Evolutionary conservation across 108 stramenopile genomes (phyloP).

Genomic region (Epipyxis sp.): DNA sequence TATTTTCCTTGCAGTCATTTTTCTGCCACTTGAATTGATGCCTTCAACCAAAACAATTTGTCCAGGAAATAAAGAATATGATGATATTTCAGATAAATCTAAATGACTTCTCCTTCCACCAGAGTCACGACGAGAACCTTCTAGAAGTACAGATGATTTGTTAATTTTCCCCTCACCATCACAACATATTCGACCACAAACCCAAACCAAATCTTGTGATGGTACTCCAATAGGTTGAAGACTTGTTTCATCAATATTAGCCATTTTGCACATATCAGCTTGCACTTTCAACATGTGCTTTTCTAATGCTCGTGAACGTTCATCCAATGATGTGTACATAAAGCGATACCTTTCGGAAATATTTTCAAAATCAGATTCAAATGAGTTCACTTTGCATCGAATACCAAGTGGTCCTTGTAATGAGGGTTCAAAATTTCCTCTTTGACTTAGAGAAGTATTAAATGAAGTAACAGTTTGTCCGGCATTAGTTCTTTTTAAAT

Average conservation of each 20-base stretch:
- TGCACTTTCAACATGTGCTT: slow-evolving; percentile 49
- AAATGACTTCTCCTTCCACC: slow-evolving; percentile 75
- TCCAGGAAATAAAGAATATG: slow-evolving; percentile 86
- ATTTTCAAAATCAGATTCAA: slow-evolving; percentile 11
- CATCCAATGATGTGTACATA: slow-evolving; percentile 85
- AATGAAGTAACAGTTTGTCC: not conserved
- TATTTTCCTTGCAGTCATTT: slow-evolving; percentile 67
- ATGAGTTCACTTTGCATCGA: not conserved
- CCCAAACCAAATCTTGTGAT: slow-evolving; percentile 70
- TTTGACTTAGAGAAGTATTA: not conserved
- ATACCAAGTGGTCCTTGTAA: not conserved
- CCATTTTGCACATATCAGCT: slow-evolving; percentile 7
- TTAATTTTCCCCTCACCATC: slow-evolving; percentile 87
- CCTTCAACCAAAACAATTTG: slow-evolving; percentile 92
- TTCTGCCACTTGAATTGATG: slow-evolving; percentile 74
- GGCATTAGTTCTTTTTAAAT: not conserved
- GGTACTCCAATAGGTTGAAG: slow-evolving; percentile 80
- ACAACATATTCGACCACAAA: slow-evolving; percentile 76
- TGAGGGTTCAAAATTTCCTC: not conserved
- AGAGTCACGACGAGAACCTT: slow-evolving; percentile 76
- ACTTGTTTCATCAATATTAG: slow-evolving; percentile 30
- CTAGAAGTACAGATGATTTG: slow-evolving; percentile 73
- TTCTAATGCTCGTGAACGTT: slow-evolving; percentile 72
- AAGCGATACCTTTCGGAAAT: slow-evolving; percentile 65
- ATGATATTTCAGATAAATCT: slow-evolving; percentile 59